Base-by-base conservation (phyloP, 345 rosid species). In the Lumnitzera littorea region DNA sequence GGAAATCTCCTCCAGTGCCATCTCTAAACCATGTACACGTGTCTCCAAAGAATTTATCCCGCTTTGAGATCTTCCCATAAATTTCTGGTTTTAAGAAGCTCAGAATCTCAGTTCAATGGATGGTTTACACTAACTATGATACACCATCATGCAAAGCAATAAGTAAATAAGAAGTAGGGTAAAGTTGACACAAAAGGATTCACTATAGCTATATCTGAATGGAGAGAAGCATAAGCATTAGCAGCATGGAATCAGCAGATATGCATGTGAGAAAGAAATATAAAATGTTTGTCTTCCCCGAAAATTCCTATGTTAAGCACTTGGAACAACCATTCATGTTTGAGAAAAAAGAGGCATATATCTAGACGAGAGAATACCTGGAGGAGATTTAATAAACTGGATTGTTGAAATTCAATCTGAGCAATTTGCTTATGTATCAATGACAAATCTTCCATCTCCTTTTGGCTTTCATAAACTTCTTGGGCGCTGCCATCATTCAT, bases 321-420 rank as follows among this genome's bases (percentile, higher is more conserved):
- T 27, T 27, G 31, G 31, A 27, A 27, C 31, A 27, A 36, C 43
- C 1, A 5, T 36, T 36, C 43, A 36, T 9, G 11, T 36, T 36
- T 9, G 43, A 36, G 43, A 36, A 36, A 36, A 9, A 46, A 51
- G 51, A 11, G 4, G 31, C 5, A 55, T 31, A 71, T 2, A 14
- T 13, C 60, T 53, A 56, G 62, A 60, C 20, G 60, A 17, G 58
- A 55, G 46, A 54, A 64, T 74, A 94, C 99, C 96, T 94, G 97
- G 48, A 94, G 89, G 60, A 88, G 88, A 69, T 76, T 73, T 15
- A 86, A 64, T 43, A 94, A 81, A 80, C 80, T 76, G 15, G 91
- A 81, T 65, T 94, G 97, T 73, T 84, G 99, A 70, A 82, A 74
- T 63, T 94, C 97, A 60, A 94, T 94, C 79, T 82, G 91, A 61